Evolutionary conservation across 768 basidiomycete genomes (phyloP).

Genomic region (Tylopilus intermedius): DNA sequence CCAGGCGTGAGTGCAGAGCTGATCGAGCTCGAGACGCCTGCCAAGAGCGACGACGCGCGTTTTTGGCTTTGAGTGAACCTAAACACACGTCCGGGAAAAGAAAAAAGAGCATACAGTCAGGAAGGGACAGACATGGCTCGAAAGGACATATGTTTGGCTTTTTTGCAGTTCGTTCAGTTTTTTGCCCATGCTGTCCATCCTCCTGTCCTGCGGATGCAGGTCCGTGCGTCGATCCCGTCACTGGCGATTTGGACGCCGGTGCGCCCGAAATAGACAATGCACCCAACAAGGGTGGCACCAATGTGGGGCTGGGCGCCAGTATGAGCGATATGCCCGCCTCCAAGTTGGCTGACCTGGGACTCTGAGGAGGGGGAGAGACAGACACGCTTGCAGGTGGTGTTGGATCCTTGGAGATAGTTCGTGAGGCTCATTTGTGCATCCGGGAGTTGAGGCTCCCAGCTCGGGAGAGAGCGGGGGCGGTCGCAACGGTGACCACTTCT

Average conservation of each 20-base stretch:
- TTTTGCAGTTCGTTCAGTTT: constrained; percentile 55
- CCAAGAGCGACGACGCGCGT: constrained; percentile 60
- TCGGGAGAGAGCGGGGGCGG: constrained; percentile 10
- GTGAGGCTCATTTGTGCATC: constrained; percentile 15
- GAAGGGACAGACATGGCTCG: not conserved
- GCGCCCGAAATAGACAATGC: not conserved
- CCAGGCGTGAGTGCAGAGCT: constrained; percentile 43
- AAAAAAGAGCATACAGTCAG: not conserved
- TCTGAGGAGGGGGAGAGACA: not conserved
- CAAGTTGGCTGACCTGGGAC: not conserved
- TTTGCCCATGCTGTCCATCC: constrained; percentile 58
- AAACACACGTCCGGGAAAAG: not conserved
- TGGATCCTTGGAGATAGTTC: not conserved
- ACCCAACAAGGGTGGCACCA: constrained; percentile 1
- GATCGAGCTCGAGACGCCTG: constrained; percentile 58
- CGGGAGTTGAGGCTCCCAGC: constrained; percentile 14
- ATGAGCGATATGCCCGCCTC: constrained; percentile 13
- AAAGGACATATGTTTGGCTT: constrained; percentile 46
- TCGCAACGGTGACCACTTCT: not conserved
- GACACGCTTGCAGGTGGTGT: not conserved
- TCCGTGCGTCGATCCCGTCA: not conserved
- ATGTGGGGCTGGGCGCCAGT: constrained; percentile 10
- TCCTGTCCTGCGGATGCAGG: constrained; percentile 30
- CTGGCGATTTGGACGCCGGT: not conserved
- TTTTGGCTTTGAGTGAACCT: constrained; percentile 68